Evolutionary conservation across 2,329 filamentous ascomycete genomes (phyloP).

Genomic region (Sporothrix dimorphospora): DNA sequence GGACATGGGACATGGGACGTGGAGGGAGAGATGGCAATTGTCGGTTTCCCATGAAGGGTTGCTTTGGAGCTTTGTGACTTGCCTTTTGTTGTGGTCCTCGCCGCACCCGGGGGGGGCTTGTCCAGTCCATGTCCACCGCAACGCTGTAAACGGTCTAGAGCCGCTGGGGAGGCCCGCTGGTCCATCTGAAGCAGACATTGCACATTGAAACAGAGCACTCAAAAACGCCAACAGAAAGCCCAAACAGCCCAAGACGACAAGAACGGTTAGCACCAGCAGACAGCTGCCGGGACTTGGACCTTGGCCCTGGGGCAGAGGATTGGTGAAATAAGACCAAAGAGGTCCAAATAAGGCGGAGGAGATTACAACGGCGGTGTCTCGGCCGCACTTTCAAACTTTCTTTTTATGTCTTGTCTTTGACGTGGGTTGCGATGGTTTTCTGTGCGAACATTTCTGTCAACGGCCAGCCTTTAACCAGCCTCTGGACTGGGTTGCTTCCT

Average conservation of each 20-base stretch:
- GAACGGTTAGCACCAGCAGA: neutral
- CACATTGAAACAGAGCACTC: slow-evolving; percentile 9
- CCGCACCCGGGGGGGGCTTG: neutral
- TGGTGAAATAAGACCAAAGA: neutral
- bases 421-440: neutral
- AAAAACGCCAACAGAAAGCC: neutral
- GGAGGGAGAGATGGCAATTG: neutral
- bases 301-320: neutral
- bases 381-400: slow-evolving; percentile 11
- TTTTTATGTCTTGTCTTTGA: neutral
- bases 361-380: slow-evolving; percentile 26
- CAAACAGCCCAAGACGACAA: slow-evolving; percentile 11
- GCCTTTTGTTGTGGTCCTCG: neutral
- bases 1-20: neutral
- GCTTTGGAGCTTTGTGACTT: neutral
- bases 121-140: neutral
- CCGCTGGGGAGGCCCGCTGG: neutral
- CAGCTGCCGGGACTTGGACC: slow-evolving; percentile 17
- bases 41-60: slow-evolving; percentile 7
- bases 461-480: neutral
- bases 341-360: slow-evolving; percentile 8
- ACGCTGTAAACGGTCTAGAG: slow-evolving; percentile 18
- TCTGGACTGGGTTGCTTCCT: neutral
- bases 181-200: neutral
- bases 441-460: neutral